A percentile compares a stretch with the other conserved stretches of the same genome.
Conservation (phyloP, 2,329 filamentous ascomycete species). For the Colletotrichum magnum region DNA sequence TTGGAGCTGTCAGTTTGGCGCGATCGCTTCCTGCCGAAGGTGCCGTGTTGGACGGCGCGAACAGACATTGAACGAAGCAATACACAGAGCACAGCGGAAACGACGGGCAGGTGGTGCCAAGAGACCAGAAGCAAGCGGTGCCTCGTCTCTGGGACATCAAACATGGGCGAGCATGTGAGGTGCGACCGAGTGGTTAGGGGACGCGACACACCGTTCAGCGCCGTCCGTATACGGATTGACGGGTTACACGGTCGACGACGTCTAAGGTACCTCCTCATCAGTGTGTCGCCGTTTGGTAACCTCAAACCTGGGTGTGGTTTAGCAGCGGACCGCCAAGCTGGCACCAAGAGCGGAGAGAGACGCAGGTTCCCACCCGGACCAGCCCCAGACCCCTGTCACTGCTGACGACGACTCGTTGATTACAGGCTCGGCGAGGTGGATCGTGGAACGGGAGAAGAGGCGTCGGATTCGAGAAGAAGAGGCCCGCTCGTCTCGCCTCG, state of each 20-base stretch:
- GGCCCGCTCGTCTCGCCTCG: conserved; percentile 13
- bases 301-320: conserved; percentile 1
- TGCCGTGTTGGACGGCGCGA: conserved; percentile 2
- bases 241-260: no score
- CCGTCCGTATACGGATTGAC: no score
- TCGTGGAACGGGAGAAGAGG: conserved; percentile 25
- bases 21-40: not conserved
- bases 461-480: conserved; percentile 33
- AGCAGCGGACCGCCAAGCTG: conserved; percentile 34
- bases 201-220: conserved; percentile 5
- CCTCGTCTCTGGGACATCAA: conserved; percentile 10
- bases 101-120: conserved; percentile 19
- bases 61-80: no score
- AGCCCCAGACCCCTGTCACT: conserved; percentile 29
- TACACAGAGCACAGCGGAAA: not conserved
- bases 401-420: conserved; percentile 40
- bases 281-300: not conserved
- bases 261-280: no score
- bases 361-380: conserved; percentile 27
- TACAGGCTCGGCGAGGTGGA: conserved; percentile 39
- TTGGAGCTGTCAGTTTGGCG: conserved; percentile 10
- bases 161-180: conserved; percentile 16
- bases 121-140: conserved; percentile 15
- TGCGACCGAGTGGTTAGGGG: conserved; percentile 20
- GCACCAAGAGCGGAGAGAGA: conserved; percentile 36